These are phyloP conservation scores for Agrocybe praecox DNA, from an alignment of 768 basidiomycete genomes.

Conservation along the genomic window DNA sequence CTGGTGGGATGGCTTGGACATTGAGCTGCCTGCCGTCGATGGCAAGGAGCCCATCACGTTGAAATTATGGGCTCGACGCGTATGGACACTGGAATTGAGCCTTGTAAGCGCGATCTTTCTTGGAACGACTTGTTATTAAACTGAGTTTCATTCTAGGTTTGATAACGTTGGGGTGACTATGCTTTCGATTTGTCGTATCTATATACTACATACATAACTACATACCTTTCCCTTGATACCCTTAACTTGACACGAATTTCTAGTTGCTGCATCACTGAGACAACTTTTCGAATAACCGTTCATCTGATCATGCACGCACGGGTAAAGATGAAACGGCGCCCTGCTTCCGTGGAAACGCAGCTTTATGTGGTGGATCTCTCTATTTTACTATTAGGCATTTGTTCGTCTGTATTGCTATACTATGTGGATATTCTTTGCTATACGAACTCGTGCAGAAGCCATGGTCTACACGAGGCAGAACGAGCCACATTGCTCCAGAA, in stretches of 20 bases:
- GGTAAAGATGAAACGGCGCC: conserved; percentile 1
- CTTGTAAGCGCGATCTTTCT: conserved; percentile 54
- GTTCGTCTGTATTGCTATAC: no score
- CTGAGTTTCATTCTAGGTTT: conserved; percentile 19
- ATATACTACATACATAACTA: conserved; percentile 23
- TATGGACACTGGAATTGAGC: conserved; percentile 98
- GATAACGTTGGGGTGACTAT: conserved; percentile 6
- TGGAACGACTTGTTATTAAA: neutral
- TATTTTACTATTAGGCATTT: conserved; percentile 1
- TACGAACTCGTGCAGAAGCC: conserved; percentile 2
- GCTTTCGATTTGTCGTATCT: conserved; percentile 8
- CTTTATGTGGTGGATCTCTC: conserved; percentile 8
- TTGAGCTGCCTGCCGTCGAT: conserved; percentile 69
- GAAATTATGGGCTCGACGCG: conserved; percentile 95
- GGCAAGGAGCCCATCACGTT: conserved; percentile 56
- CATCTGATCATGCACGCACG: conserved; percentile 3
- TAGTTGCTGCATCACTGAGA: conserved; percentile 19
- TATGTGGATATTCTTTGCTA: neutral
- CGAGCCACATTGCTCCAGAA: neutral
- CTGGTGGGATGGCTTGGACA: conserved; percentile 99
- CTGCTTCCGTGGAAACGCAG: conserved; percentile 13
- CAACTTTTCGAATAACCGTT: conserved; percentile 12
- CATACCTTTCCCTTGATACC: conserved; percentile 30
- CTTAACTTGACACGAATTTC: conserved; percentile 19
- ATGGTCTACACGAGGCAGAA: conserved; percentile 9